Evolutionary conservation across 2,329 filamentous ascomycete genomes (phyloP), one percentile per base, ranked within the genome.

Genomic region (Ophiosphaerella herpotricha): DNA sequence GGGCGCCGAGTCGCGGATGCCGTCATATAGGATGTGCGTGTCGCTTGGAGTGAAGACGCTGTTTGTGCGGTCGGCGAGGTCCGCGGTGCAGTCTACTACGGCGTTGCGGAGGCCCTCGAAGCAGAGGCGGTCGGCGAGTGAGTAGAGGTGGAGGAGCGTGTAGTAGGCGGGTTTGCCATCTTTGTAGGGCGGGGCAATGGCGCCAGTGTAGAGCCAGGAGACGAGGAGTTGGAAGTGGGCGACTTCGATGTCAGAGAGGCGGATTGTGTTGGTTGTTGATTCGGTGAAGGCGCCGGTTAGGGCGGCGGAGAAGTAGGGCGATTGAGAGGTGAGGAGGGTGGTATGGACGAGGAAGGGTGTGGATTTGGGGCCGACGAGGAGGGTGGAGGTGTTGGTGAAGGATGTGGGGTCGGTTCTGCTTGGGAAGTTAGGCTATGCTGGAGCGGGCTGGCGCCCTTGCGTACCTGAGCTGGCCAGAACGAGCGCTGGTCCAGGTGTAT

Each of bases 221-320:
- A 78, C 67, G 59, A 79, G 77, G 69, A 78, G 77, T 49, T 79
- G 76, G 63, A 81, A 81, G 48, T 72, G 72, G 26, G 75, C 71
- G 16, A 76, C 70, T 50, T 69, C 68, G 43, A 80, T 70, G 48
- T 78, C 77, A 31, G 76, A 74, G 12, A 81, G 71, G 6, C 61
- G 66, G 50, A 81, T 72, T 8, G 63, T 66, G 44, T 78, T 74
- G 18, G 72, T 65, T 18, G 67, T 56, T 21, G 75, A 73, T 68
- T 82, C 78, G 38, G 74, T 66, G 58, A 81, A 81, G 8, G 70
- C 63, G 43, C 76, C 74, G 26, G 74, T 76, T 39, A 82, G 74
- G 3, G 78, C 77, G 36, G 78, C 78, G 43, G 76, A 73, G 68
- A 82, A 82, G 69, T 80, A 81, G 18, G 78, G 75, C 2, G 76